These are phyloP conservation scores for Neurospora intermedia DNA, from an alignment of 495 filamentous ascomycete species.

Conservation along the genomic window DNA sequence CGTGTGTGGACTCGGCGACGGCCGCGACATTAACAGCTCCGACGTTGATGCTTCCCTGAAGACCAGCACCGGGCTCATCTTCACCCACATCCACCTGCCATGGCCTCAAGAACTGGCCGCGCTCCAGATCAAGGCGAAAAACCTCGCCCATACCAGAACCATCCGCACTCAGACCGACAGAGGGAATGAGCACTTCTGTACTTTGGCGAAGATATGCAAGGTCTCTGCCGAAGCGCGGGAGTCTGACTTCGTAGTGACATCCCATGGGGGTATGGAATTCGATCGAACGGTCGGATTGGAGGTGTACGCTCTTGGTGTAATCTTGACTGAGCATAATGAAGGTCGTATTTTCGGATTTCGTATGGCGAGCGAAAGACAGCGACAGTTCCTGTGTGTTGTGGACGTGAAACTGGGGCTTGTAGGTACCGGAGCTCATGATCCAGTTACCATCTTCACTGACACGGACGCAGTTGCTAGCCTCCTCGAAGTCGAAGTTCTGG, in stretches of 20 bases:
- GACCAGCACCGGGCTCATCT: conserved; percentile 57
- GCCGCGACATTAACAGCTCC: conserved; percentile 84
- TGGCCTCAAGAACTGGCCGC: conserved; percentile 76
- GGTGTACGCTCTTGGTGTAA: conserved; percentile 88
- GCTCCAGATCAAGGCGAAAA: conserved; percentile 74
- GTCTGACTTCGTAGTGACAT: conserved; percentile 74
- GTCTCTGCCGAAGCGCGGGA: conserved; percentile 88
- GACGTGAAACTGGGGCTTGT: conserved; percentile 95
- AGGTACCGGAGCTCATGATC: conserved; percentile 90
- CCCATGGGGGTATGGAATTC: conserved; percentile 91
- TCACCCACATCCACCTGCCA: conserved; percentile 73
- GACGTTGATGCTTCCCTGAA: conserved; percentile 74
- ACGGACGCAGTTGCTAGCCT: conserved; percentile 86
- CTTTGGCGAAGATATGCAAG: conserved; percentile 74
- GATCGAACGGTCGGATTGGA: conserved; percentile 82
- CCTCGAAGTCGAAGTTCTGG: conserved; percentile 97
- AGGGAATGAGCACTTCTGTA: conserved; percentile 76
- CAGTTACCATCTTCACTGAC: conserved; percentile 95
- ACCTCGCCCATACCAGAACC: conserved; percentile 69
- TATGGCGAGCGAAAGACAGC: conserved; percentile 86
- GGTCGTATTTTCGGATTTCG: conserved; percentile 83
- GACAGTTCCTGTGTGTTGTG: conserved; percentile 91
- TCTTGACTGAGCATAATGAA: conserved; percentile 88
- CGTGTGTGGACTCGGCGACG: conserved; percentile 83
- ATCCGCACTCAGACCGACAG: conserved; percentile 77